Evolutionary conservation across 805 yeast species (phyloP).

Genomic region (Spathaspora arborariae): DNA sequence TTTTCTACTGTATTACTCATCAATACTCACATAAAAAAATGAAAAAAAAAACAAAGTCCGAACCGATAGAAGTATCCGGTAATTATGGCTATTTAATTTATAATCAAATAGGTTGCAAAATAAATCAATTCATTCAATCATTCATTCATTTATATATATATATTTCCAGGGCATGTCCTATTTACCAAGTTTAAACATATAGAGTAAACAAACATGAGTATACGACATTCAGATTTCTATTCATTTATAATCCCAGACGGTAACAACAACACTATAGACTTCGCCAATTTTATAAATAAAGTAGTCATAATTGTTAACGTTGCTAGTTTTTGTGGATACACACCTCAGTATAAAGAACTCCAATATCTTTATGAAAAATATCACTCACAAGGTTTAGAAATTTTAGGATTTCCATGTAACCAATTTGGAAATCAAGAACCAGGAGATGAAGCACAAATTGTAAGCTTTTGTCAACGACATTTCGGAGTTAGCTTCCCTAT

Average conservation of each 20-base stretch:
- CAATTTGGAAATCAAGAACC: conserved; percentile 85
- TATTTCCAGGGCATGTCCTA: too few species aligned
- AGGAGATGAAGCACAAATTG: conserved; percentile 42
- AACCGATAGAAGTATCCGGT: too few species aligned
- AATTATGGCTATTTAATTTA: too few species aligned
- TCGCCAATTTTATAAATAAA: conserved; percentile 65
- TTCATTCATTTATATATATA: too few species aligned
- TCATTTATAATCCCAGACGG: conserved; percentile 61
- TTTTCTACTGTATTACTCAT: too few species aligned
- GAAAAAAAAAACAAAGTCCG: too few species aligned
- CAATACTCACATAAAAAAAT: too few species aligned
- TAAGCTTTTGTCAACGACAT: conserved; percentile 14
- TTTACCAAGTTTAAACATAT: background rate
- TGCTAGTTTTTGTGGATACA: conserved; percentile 77
- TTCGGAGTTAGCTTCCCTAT: conserved; percentile 37
- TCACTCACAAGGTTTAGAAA: conserved; percentile 56
- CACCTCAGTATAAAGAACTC: conserved; percentile 72
- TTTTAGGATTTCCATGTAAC: conserved; percentile 88
- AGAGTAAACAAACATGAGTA: background rate
- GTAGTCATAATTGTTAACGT: conserved; percentile 83
- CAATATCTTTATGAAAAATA: conserved; percentile 67
- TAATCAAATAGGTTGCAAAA: too few species aligned
- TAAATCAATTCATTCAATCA: too few species aligned
- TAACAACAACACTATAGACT: conserved; percentile 55
- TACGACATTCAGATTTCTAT: conserved; percentile 40